Percentiles rank a stretch among this genome's conserved stretches.
Conservation (phyloP, 345 rosid genomes). For the Luvunga scandens region DNA sequence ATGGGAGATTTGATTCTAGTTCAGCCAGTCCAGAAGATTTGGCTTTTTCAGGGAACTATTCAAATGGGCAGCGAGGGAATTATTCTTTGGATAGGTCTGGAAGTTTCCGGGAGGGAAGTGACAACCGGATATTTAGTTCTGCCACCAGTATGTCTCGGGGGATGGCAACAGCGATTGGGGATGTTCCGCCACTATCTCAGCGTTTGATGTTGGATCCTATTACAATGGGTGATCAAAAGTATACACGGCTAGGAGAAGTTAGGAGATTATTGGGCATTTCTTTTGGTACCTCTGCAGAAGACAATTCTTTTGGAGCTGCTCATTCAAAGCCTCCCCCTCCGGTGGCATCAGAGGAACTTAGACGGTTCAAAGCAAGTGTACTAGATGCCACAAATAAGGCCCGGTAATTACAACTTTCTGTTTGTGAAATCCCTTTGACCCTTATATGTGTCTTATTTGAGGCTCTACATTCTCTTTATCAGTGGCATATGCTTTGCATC, state of each 20-base stretch:
- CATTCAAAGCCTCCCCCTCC: slow-evolving; percentile 40
- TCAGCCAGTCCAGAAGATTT: slow-evolving; percentile 40
- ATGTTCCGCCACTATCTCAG: slow-evolving; percentile 26
- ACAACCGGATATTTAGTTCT: slow-evolving; percentile 36
- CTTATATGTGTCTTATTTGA: background rate
- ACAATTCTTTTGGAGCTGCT: slow-evolving; percentile 43
- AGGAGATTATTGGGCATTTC: slow-evolving; percentile 45
- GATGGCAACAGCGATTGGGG: slow-evolving; percentile 25
- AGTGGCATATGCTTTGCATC: slow-evolving; percentile 3
- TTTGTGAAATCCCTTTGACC: background rate
- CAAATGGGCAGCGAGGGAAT: slow-evolving; percentile 46
- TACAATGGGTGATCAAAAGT: slow-evolving; percentile 40
- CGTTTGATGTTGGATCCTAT: slow-evolving; percentile 45
- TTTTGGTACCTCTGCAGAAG: slow-evolving; percentile 34
- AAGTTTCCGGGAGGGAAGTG: slow-evolving; percentile 45
- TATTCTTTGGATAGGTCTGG: slow-evolving; percentile 50
- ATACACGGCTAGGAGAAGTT: slow-evolving; percentile 37
- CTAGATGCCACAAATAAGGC: slow-evolving; percentile 35
- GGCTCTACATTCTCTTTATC: background rate
- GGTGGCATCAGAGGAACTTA: slow-evolving; percentile 47
- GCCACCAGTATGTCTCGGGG: slow-evolving; percentile 33
- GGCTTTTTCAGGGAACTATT: slow-evolving; percentile 35
- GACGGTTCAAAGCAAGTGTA: slow-evolving; percentile 38
- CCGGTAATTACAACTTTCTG: slow-evolving; percentile 30
- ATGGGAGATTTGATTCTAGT: slow-evolving; percentile 42